A percentile compares a stretch with the other conserved stretches of the same genome.
Conservation (phyloP, 176 grass and related monocot species). For the Hsuehochloa calcarea region DNA sequence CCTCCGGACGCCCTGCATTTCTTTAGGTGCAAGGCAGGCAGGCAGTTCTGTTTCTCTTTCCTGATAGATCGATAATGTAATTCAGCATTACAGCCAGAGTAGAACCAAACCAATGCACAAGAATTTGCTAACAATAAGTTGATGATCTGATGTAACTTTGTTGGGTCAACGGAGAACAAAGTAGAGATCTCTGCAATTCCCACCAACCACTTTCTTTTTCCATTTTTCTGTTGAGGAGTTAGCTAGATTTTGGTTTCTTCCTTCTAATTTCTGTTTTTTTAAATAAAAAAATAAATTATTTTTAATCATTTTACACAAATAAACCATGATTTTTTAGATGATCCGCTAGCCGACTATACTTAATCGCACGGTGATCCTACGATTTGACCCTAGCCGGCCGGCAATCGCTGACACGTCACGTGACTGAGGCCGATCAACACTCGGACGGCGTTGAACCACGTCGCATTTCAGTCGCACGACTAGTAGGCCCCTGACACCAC, state of each 20-base stretch:
- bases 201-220: not conserved
- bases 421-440: too few species aligned
- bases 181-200: not conserved
- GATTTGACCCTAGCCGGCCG: too few species aligned
- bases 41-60: not conserved
- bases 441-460: too few species aligned
- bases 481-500: too few species aligned
- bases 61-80: not conserved
- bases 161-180: not conserved
- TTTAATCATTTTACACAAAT: too few species aligned
- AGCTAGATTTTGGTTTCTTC: not conserved
- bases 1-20: not conserved
- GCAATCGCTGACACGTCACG: too few species aligned
- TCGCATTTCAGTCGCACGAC: too few species aligned
- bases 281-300: too few species aligned
- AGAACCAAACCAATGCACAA: not conserved
- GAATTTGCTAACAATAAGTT: not conserved
- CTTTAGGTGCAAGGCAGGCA: not conserved
- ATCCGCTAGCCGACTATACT: too few species aligned
- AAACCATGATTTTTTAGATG: too few species aligned
- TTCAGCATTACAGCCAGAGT: not conserved
- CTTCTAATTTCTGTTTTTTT: not conserved
- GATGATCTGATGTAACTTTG: not conserved
- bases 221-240: not conserved
- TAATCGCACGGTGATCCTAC: too few species aligned